Base-by-base conservation (phyloP, 164 flowering plant species). In the Warburgia ugandensis region DNA sequence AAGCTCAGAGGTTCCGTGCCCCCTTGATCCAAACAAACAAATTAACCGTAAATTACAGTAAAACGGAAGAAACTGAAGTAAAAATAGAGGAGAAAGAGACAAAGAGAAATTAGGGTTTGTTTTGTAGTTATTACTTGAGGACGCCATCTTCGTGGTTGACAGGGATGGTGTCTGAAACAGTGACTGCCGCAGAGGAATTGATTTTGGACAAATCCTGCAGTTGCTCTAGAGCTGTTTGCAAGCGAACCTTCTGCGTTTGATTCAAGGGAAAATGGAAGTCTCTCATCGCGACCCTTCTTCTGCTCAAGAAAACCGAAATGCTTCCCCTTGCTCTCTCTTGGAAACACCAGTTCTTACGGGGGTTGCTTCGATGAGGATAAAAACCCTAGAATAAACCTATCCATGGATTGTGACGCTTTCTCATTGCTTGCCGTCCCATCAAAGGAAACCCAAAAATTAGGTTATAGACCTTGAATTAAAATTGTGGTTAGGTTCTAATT, bases 1-100 rank as follows among this genome's bases (percentile, higher is more conserved):
- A 50, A 71, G 62, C 59, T 92, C 99, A 5, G 71, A 14, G 20
- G 97, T 88, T 47, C 99, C 99, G 62, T 88, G 99, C 26, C 99
- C 99, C 80, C 98, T 90, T 29, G 53, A 50, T 13, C 39, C 54
- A 38, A 54, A 22, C 48, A 45, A 13, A 13, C 12, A 45, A 12
- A 17, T 42, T 21, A 6, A 42, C 5, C 17, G 22, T 1, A 17
- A 6, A 5, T 5, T 13, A 5, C 1, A 16, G 4, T 19, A n/a
- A n/a, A n/a, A n/a, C n/a, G n/a, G 47, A 11, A 5, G 58, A 37
- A 37, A 1, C 17, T n/a, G 17, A 0, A 1, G 1, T 26, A 25
- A 39, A 6, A 6, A 16, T 25, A 16, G 3, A 32, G 47, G 30
- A 26, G n/a, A 36, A 51, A 27, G 16, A 29, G 1, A n/a, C 11